phyloP scores from a whole-genome alignment of 164 flowering plant species.

The Vitis cinerea region DNA sequence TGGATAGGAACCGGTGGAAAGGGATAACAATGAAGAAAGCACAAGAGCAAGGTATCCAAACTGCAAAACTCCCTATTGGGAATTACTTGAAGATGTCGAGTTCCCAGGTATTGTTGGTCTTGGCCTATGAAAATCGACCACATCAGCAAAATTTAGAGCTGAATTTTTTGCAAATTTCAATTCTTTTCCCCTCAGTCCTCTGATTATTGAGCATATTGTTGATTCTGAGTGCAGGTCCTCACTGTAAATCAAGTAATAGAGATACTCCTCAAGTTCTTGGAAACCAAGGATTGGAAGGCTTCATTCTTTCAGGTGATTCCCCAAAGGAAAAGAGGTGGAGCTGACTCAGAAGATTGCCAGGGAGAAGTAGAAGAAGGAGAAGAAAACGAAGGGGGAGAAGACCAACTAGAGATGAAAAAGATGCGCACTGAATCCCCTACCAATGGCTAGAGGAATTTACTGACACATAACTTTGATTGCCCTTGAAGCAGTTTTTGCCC shows the following conservation, averaged over 20 bases:
- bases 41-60: conserved; percentile 78
- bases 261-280: conserved; percentile 78
- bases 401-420: conserved; percentile 18
- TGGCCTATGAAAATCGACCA: neutral
- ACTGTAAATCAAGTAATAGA: conserved; percentile 97
- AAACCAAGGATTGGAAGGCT: conserved; percentile 89
- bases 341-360: conserved; percentile 34
- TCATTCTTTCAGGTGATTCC: conserved; percentile 92
- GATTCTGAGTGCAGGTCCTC: conserved; percentile 57
- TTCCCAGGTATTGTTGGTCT: conserved; percentile 62
- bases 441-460: conserved; percentile 3
- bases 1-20: conserved; percentile 94
- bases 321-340: conserved; percentile 71
- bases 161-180: no score
- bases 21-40: conserved; percentile 93
- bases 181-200: no score
- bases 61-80: conserved; percentile 90
- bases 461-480: neutral
- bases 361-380: conserved; percentile 19
- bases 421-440: conserved; percentile 30
- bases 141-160: neutral
- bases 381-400: conserved; percentile 19
- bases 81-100: conserved; percentile 87
- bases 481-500: neutral
- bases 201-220: no score